These are phyloP conservation scores for Erucastrum elatum DNA, from an alignment of 345 rosid genomes.

Conservation along the genomic window DNA sequence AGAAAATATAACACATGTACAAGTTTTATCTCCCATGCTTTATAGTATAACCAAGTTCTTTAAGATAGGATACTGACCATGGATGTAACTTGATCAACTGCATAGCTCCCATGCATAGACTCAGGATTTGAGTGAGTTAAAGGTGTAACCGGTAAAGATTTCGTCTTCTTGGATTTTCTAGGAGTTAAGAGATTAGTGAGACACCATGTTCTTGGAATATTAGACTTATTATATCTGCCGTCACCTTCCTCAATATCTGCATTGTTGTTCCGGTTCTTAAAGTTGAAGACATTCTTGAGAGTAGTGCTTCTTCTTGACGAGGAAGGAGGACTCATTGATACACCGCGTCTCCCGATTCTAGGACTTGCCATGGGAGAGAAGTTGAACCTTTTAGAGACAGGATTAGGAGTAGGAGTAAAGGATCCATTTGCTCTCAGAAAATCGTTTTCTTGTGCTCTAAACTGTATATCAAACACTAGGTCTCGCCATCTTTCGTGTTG, in stretches of 20 bases:
- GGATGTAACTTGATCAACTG: conserved; percentile 41
- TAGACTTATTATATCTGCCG: conserved; percentile 48
- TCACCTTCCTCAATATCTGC: conserved; percentile 76
- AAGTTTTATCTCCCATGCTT: no score
- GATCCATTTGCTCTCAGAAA: conserved; percentile 45
- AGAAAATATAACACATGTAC: not conserved
- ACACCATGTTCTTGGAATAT: conserved; percentile 60
- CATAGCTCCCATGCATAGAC: conserved; percentile 63
- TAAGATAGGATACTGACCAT: conserved; percentile 40
- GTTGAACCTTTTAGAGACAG: conserved; percentile 41
- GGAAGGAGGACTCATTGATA: conserved; percentile 60
- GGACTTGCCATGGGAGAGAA: conserved; percentile 47
- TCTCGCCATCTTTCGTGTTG: conserved; percentile 35
- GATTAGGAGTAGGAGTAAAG: conserved; percentile 44
- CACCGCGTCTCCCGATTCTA: conserved; percentile 39
- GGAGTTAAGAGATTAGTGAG: conserved; percentile 63
- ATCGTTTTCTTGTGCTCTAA: conserved; percentile 50
- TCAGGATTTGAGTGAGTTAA: conserved; percentile 79
- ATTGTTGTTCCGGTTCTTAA: conserved; percentile 47
- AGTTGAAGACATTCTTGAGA: conserved; percentile 56
- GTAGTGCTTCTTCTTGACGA: conserved; percentile 47
- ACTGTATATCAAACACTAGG: conserved; percentile 50
- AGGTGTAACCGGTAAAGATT: conserved; percentile 71
- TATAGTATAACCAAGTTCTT: not conserved
- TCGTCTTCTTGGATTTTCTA: conserved; percentile 45